Evolutionary conservation across 2,329 filamentous ascomycete genomes (phyloP).

Genomic region (Paracamarosporium sp.): DNA sequence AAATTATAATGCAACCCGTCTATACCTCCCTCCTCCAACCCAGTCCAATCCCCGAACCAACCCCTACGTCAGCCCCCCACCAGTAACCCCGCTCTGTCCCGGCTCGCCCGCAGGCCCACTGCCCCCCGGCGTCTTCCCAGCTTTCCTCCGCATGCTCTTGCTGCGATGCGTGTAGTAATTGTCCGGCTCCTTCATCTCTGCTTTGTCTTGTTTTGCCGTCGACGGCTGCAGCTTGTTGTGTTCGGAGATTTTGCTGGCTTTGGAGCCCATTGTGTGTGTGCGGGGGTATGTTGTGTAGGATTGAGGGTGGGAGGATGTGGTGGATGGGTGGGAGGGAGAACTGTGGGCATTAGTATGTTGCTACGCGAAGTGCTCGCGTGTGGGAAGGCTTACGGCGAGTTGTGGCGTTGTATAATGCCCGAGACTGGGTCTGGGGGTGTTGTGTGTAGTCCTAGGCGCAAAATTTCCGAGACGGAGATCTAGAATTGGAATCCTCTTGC

Average conservation of each 20-base stretch:
- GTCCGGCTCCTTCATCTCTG: conserved; percentile 41
- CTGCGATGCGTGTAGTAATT: conserved; percentile 43
- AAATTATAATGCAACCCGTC: not conserved
- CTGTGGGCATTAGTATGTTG: not conserved
- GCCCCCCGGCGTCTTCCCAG: conserved; percentile 22
- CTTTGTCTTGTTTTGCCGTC: conserved; percentile 35
- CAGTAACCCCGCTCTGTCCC: conserved; percentile 5
- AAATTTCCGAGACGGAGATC: too few species aligned
- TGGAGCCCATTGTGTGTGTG: conserved; percentile 34
- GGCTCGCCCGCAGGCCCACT: conserved; percentile 6
- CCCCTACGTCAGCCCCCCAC: conserved; percentile 7
- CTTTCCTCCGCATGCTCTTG: conserved; percentile 42
- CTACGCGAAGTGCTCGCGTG: too few species aligned
- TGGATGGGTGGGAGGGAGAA: not conserved
- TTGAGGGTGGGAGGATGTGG: not conserved
- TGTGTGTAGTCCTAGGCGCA: too few species aligned
- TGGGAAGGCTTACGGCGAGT: too few species aligned
- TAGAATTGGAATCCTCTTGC: not conserved
- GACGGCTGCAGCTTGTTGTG: conserved; percentile 34
- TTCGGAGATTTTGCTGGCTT: conserved; percentile 28
- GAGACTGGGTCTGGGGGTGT: too few species aligned
- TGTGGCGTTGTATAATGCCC: too few species aligned
- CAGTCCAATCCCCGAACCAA: not conserved
- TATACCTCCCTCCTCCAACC: not conserved
- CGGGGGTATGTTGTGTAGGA: not conserved